phyloP scores from a whole-genome alignment of 164 flowering plant genomes.

The Macadamia tetraphylla region DNA sequence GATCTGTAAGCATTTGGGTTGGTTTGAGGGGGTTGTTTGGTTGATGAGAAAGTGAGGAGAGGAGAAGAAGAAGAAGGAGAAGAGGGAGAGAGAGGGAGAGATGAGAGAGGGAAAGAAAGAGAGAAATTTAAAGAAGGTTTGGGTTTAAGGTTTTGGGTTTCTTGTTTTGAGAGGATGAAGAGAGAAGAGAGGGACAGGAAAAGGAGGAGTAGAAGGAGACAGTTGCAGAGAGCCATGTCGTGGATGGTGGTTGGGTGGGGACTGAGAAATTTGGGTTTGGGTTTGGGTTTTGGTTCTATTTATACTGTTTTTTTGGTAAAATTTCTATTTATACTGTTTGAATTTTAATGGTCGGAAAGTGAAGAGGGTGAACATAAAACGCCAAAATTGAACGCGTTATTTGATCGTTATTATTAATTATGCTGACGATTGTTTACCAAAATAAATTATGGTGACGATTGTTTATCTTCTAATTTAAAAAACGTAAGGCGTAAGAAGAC shows the following conservation, averaged over 20 bases:
- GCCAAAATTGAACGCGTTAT: neutral
- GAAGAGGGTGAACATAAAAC: neutral
- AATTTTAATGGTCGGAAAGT: constrained; percentile 1
- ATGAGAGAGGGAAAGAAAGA: constrained; percentile 28
- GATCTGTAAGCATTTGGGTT: constrained; percentile 22
- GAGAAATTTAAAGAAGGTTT: constrained; percentile 9
- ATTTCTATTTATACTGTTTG: neutral
- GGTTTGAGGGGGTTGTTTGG: constrained; percentile 1
- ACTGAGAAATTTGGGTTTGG: neutral
- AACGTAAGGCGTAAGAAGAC: too few species aligned
- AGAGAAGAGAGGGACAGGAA: constrained; percentile 6
- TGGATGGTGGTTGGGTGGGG: too few species aligned
- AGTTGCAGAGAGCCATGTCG: constrained; percentile 13
- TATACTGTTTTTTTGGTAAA: too few species aligned
- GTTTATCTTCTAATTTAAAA: too few species aligned
- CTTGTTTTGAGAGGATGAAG: constrained; percentile 12
- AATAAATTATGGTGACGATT: too few species aligned
- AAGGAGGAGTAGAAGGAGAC: neutral
- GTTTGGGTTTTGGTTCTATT: neutral
- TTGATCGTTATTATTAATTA: too few species aligned
- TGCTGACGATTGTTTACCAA: too few species aligned
- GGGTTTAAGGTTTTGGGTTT: constrained; percentile 1
- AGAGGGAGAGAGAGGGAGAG: neutral
- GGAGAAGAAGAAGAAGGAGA: neutral
- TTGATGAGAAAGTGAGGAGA: constrained; percentile 7